These are phyloP conservation scores for Buxus sempervirens DNA, from an alignment of 164 flowering plant species.

Conservation along the genomic window DNA sequence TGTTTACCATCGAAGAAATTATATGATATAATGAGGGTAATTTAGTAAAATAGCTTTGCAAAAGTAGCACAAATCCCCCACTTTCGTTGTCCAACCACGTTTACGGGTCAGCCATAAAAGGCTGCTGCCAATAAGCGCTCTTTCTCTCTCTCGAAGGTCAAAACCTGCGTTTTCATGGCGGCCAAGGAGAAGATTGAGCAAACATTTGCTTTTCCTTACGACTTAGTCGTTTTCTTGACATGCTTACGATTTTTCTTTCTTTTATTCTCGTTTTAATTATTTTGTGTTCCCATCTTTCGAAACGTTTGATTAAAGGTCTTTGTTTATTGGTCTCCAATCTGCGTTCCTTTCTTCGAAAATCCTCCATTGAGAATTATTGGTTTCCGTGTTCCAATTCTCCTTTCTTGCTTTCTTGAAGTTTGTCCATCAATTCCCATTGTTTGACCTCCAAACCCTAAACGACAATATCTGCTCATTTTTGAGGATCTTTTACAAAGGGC, in stretches of 20 bases:
- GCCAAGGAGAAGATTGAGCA: slow-evolving; percentile 3
- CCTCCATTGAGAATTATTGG: slow-evolving; percentile 9
- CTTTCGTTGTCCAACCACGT: no score
- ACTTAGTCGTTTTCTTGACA: slow-evolving; percentile 15
- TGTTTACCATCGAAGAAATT: no score
- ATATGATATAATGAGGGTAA: no score
- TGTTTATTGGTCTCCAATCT: neutral
- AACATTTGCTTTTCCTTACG: neutral
- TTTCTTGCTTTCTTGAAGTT: neutral
- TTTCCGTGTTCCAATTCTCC: slow-evolving; percentile 6
- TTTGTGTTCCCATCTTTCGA: neutral
- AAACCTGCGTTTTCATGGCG: slow-evolving; percentile 24
- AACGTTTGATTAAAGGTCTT: neutral
- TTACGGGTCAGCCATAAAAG: no score
- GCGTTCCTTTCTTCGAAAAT: neutral
- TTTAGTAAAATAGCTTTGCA: no score
- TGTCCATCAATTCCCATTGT: neutral
- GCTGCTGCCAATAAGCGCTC: no score
- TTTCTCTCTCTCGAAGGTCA: slow-evolving; percentile 17
- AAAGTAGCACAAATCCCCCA: no score
- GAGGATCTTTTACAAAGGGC: neutral
- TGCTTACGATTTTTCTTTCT: neutral
- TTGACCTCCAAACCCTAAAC: neutral
- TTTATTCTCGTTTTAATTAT: neutral
- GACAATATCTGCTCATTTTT: slow-evolving; percentile 6